Evolutionary conservation across 768 basidiomycete species (phyloP).

Genomic region (Naganishia antarctica): DNA sequence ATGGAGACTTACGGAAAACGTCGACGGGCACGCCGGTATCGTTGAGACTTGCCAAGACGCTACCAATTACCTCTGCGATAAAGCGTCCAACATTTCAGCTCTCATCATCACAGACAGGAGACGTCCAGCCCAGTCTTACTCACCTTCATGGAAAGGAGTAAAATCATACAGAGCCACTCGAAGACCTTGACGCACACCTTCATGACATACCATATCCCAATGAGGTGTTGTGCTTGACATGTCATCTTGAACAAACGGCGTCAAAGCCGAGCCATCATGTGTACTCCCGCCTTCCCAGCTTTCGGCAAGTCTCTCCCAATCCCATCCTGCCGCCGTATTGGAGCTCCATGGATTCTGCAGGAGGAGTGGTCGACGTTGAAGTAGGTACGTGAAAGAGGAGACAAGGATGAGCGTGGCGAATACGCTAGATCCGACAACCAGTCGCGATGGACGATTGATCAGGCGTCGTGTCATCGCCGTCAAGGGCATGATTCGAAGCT

Average conservation of each 20-base stretch:
- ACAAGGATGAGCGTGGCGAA: too few species aligned
- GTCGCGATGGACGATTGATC: too few species aligned
- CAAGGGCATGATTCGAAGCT: too few species aligned
- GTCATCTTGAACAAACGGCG: not conserved
- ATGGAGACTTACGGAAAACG: not conserved
- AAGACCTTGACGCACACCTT: not conserved
- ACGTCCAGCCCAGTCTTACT: too few species aligned
- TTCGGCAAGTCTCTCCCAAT: not conserved
- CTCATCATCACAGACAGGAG: too few species aligned
- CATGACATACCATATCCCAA: slow-evolving; percentile 1
- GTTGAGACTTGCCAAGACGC: slow-evolving; percentile 5
- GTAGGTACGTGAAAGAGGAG: not conserved
- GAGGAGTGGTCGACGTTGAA: not conserved
- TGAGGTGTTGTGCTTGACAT: not conserved
- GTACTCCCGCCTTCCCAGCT: not conserved
- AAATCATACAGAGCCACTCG: slow-evolving; percentile 12
- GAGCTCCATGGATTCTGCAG: not conserved
- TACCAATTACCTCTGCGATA: slow-evolving; percentile 10
- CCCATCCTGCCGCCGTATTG: not conserved
- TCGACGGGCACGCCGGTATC: not conserved
- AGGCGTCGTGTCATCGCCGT: too few species aligned
- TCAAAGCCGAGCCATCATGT: not conserved
- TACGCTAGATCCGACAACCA: too few species aligned
- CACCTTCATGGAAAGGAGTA: slow-evolving; percentile 15
- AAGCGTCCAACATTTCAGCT: not conserved